Conservation (phyloP, 75 land plant genomes). For the Pseudotsuga menziesii region DNA sequence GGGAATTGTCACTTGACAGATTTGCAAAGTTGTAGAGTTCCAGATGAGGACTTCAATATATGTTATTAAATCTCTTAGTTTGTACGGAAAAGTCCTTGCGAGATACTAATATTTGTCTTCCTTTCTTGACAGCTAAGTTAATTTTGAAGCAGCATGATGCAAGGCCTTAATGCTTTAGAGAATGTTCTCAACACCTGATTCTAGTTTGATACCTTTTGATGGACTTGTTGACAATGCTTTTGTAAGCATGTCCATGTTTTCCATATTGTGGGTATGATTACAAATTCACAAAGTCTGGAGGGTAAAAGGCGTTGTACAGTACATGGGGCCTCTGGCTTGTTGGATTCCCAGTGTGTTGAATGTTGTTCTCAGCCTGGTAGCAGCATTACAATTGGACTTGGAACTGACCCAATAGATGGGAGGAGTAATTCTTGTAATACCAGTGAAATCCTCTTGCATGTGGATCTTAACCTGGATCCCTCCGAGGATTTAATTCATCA, state of each 20-base stretch:
- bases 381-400: constrained; percentile 4
- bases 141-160: too few species aligned
- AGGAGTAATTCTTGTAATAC: constrained; percentile 4
- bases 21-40: too few species aligned
- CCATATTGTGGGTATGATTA: constrained; percentile 8
- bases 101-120: too few species aligned
- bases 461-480: not conserved
- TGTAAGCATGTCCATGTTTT: constrained; percentile 11
- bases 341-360: constrained; percentile 3
- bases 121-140: too few species aligned
- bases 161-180: too few species aligned
- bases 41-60: too few species aligned
- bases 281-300: constrained; percentile 10
- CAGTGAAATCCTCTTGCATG: not conserved
- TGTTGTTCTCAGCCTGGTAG: constrained; percentile 4
- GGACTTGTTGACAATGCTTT: not conserved
- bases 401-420: not conserved
- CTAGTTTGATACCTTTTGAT: too few species aligned
- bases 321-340: constrained; percentile 1
- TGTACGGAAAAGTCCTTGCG: too few species aligned
- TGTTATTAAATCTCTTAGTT: too few species aligned
- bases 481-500: not conserved
- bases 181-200: too few species aligned
- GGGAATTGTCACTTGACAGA: too few species aligned
- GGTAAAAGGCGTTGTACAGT: not conserved